Conservation (phyloP, 2,329 filamentous ascomycete genomes). For the Fusarium sp. region DNA sequence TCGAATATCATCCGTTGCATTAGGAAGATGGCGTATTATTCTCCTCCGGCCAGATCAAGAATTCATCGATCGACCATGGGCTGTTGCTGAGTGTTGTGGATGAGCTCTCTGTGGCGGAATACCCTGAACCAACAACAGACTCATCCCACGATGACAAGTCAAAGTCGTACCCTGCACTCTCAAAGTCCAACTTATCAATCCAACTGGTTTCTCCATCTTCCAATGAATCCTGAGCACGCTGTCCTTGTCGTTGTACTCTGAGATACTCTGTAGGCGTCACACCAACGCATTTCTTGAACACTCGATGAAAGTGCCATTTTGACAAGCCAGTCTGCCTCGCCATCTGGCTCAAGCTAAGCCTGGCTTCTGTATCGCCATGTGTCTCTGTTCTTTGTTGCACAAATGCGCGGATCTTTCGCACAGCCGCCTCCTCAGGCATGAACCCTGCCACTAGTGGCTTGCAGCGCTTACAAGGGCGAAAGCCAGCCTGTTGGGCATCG, state of each 20-base stretch:
- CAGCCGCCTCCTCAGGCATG: slow-evolving; percentile 62
- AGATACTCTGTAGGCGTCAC: slow-evolving; percentile 61
- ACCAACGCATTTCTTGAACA: slow-evolving; percentile 70
- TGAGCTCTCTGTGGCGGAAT: slow-evolving; percentile 21
- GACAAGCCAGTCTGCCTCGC: slow-evolving; percentile 67
- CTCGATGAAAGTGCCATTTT: slow-evolving; percentile 71
- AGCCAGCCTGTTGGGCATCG: slow-evolving; percentile 65
- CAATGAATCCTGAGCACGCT: slow-evolving; percentile 1
- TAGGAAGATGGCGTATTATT: background rate
- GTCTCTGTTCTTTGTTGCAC: slow-evolving; percentile 50
- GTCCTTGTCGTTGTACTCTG: slow-evolving; percentile 37
- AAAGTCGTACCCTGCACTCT: slow-evolving; percentile 20
- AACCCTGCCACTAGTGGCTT: slow-evolving; percentile 59
- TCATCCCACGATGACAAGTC: slow-evolving; percentile 41
- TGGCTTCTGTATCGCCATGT: slow-evolving; percentile 23
- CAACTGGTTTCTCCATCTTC: slow-evolving; percentile 21
- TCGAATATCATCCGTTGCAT: background rate
- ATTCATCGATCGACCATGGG: slow-evolving; percentile 46
- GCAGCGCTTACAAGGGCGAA: slow-evolving; percentile 72
- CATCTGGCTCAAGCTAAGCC: slow-evolving; percentile 61
- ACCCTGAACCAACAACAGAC: slow-evolving; percentile 16
- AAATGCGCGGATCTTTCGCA: slow-evolving; percentile 58
- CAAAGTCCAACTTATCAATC: slow-evolving; percentile 31
- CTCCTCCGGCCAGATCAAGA: slow-evolving; percentile 44
- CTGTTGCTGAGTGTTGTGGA: slow-evolving; percentile 26